Base-by-base conservation (phyloP, 345 rosid species). In the Clausena lansium region DNA sequence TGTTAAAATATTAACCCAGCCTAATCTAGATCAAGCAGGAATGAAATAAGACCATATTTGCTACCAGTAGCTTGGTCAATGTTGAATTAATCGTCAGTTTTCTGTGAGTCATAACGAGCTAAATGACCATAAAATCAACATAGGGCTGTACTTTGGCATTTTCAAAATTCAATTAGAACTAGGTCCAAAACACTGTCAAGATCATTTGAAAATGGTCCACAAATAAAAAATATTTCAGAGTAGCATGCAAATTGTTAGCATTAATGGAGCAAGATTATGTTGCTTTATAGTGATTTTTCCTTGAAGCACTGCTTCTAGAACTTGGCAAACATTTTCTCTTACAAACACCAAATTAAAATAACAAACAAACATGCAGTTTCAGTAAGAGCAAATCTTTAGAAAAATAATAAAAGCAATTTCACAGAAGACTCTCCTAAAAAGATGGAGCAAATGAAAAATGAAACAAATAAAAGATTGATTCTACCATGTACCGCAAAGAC, bases 11-110 rank as follows among this genome's bases (percentile, higher is more conserved):
- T 9, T 41, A 19, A 36, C 27, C 68, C 68, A 38, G 58, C 17
- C 38, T 25, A 25, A 57, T 57, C 20, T 57, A 72, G 33, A 57
- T 72, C 52, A 57, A 33, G 50, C n/a, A n/a, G 59, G 66, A 73
- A 1, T n/a, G 28, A 52, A 36, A 69, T 58, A 62, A 61, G 9
- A 45, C 60, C 58, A 61, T 39, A 39, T 17, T 55, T 19, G 62
- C 77, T 15, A 61, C 77, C 74, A 30, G 74, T n/a, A 58, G 27
- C 74, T 71, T 33, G 17, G 33, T 35, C 76, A 73, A 22, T n/a
- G n/a, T n/a, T n/a, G n/a, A n/a, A n/a, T 8, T 73, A 9, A 38
- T 35, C 41, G 25, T 45, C 76, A 73, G 32, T 65, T 6, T 72
- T 72, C 13, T 20, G 35, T 4, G 50, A 50, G 35, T 57, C 52